Evolutionary conservation across 352 stramenopile genomes (phyloP).

Genomic region (Phytophthora sojae): DNA sequence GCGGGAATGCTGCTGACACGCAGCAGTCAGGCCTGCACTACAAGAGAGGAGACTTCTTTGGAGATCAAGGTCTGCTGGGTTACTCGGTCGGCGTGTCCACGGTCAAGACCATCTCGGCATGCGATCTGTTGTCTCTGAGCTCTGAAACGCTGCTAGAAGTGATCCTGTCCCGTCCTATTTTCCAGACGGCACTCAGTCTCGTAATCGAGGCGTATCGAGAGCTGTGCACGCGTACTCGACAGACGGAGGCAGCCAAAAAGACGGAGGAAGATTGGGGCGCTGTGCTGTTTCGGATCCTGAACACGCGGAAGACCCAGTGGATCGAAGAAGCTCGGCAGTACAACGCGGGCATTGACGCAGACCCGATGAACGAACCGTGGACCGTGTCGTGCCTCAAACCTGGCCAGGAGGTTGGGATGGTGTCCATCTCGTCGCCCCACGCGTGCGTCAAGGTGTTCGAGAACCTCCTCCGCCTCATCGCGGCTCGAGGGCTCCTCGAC

Average conservation of each 20-base stretch:
- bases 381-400: conserved; percentile 31
- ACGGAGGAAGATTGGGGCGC: conserved; percentile 53
- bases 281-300: conserved; percentile 47
- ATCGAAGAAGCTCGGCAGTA: conserved; percentile 36
- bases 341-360: conserved; percentile 10
- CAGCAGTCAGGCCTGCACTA: conserved; percentile 20
- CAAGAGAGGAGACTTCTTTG: conserved; percentile 64
- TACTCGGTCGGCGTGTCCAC: conserved; percentile 54
- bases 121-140: conserved; percentile 38
- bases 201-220: conserved; percentile 61
- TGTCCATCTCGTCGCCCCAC: conserved; percentile 34
- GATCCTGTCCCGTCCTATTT: conserved; percentile 38
- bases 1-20: background rate
- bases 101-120: conserved; percentile 38
- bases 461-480: conserved; percentile 58
- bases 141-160: conserved; percentile 59
- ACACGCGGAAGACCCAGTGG: conserved; percentile 44
- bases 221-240: conserved; percentile 31
- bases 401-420: conserved; percentile 37
- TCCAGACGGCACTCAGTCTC: conserved; percentile 40
- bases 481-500: conserved; percentile 42
- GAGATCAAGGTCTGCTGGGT: conserved; percentile 62
- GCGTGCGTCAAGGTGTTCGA: conserved; percentile 59
- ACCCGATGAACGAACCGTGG: conserved; percentile 33
- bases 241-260: conserved; percentile 6